Conservation (phyloP, 2,329 filamentous ascomycete genomes). For the Alternaria incomplexa region DNA sequence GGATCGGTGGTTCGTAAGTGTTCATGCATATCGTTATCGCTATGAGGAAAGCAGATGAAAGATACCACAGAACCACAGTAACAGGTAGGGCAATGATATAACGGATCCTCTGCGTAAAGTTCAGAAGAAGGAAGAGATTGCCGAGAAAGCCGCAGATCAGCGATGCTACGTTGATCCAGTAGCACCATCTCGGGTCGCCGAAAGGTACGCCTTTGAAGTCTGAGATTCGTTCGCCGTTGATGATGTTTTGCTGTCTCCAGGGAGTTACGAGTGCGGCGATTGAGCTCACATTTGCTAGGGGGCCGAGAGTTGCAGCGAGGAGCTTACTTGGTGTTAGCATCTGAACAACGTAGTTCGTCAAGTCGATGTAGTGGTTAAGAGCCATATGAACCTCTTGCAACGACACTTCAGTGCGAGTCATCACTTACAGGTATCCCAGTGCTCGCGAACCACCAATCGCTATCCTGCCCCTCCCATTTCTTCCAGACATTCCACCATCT, state of each 20-base stretch:
- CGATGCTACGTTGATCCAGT: slow-evolving; percentile 77
- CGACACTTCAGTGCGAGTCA: neutral
- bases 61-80: slow-evolving; percentile 80
- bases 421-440: slow-evolving; percentile 40
- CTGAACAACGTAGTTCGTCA: neutral
- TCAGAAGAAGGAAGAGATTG: slow-evolving; percentile 82
- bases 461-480: slow-evolving; percentile 22
- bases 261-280: slow-evolving; percentile 83
- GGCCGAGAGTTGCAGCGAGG: slow-evolving; percentile 82
- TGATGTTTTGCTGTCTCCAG: slow-evolving; percentile 70
- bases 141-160: slow-evolving; percentile 76
- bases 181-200: slow-evolving; percentile 74
- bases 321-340: slow-evolving; percentile 50
- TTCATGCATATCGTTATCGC: slow-evolving; percentile 71
- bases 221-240: slow-evolving; percentile 54
- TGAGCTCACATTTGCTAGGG: slow-evolving; percentile 85
- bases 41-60: slow-evolving; percentile 68
- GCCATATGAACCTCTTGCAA: neutral
- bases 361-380: neutral
- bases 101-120: slow-evolving; percentile 80
- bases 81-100: slow-evolving; percentile 83
- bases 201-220: slow-evolving; percentile 65
- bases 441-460: slow-evolving; percentile 50
- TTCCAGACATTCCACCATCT: slow-evolving; percentile 21
- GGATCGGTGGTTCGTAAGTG: slow-evolving; percentile 60